Evolutionary conservation across 2,329 filamentous ascomycete species (phyloP).

Genomic region (Chaetomiaceae sp.): DNA sequence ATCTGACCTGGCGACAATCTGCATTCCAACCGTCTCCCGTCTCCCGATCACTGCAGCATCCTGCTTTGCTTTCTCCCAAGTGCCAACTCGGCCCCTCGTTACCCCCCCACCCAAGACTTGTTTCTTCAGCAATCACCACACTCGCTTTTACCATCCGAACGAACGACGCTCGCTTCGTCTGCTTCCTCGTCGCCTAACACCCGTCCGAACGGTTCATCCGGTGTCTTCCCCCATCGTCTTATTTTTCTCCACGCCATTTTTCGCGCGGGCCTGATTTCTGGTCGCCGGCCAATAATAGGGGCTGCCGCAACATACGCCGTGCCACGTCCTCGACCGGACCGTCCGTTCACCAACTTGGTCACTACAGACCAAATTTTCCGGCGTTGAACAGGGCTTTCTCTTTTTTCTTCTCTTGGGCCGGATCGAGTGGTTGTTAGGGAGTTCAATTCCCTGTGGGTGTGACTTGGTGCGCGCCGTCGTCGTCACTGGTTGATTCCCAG

Average conservation of each 20-base stretch:
- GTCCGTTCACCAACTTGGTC: slow-evolving; percentile 12
- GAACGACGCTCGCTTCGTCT: slow-evolving; percentile 19
- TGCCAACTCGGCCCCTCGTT: slow-evolving; percentile 10
- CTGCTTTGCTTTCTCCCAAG: neutral
- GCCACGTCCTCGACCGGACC: slow-evolving; percentile 16
- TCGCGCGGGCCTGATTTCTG: slow-evolving; percentile 21
- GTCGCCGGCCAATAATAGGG: slow-evolving; percentile 21
- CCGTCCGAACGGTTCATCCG: slow-evolving; percentile 5
- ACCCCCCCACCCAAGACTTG: slow-evolving; percentile 12
- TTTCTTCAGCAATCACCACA: slow-evolving; percentile 24
- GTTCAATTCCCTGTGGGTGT: neutral
- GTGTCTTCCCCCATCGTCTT: slow-evolving; percentile 1
- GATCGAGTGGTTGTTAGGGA: neutral
- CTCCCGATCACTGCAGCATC: slow-evolving; percentile 6
- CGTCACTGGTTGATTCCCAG: neutral
- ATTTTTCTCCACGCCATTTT: slow-evolving; percentile 13
- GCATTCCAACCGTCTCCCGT: slow-evolving; percentile 24
- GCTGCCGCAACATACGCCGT: slow-evolving; percentile 20
- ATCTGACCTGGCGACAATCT: slow-evolving; percentile 9
- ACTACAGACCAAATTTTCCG: slow-evolving; percentile 20
- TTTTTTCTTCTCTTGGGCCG: neutral
- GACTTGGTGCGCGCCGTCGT: neutral
- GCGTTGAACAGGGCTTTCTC: slow-evolving; percentile 15
- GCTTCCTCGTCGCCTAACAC: neutral
- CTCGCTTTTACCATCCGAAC: slow-evolving; percentile 18